These are phyloP conservation scores for Medakamo hakoo DNA, from an alignment of 139 green algal genomes.

Conservation along the genomic window DNA sequence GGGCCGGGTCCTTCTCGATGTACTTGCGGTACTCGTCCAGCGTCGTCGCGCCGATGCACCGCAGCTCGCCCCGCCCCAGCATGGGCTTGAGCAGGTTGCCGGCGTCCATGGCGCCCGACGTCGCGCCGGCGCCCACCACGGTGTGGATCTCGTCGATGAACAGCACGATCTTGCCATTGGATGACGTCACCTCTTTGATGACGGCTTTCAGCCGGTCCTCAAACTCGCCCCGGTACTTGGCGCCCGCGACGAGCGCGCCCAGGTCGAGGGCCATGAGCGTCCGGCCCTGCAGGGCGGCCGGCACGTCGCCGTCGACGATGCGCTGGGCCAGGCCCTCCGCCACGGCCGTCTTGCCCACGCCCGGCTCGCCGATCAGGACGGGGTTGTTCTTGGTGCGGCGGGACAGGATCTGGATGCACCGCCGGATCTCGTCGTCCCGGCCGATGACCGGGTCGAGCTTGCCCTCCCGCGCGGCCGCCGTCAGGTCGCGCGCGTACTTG, in stretches of 20 bases:
- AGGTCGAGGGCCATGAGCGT: slow-evolving; percentile 88
- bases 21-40: slow-evolving; percentile 97
- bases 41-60: slow-evolving; percentile 94
- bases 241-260: slow-evolving; percentile 84
- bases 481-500: slow-evolving; percentile 91
- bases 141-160: slow-evolving; percentile 99
- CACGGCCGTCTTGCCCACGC: slow-evolving; percentile 75
- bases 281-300: slow-evolving; percentile 60
- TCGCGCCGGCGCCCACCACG: slow-evolving; percentile 57
- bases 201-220: slow-evolving; percentile 93
- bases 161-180: slow-evolving; percentile 75
- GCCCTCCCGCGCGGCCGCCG: slow-evolving; percentile 46
- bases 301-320: slow-evolving; percentile 88
- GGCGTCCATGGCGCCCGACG: slow-evolving; percentile 79
- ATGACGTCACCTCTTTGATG: slow-evolving; percentile 79
- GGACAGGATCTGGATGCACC: slow-evolving; percentile 75
- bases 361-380: slow-evolving; percentile 90
- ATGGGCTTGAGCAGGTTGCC: slow-evolving; percentile 96
- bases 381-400: slow-evolving; percentile 97
- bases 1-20: slow-evolving; percentile 97
- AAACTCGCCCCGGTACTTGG: slow-evolving; percentile 97
- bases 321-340: slow-evolving; percentile 90
- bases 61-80: slow-evolving; percentile 84
- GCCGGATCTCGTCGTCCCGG: slow-evolving; percentile 62
- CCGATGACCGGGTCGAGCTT: slow-evolving; percentile 78